Conservation (phyloP, 1,139 yeast genomes). For the Geotrichum citri-aurantii region DNA sequence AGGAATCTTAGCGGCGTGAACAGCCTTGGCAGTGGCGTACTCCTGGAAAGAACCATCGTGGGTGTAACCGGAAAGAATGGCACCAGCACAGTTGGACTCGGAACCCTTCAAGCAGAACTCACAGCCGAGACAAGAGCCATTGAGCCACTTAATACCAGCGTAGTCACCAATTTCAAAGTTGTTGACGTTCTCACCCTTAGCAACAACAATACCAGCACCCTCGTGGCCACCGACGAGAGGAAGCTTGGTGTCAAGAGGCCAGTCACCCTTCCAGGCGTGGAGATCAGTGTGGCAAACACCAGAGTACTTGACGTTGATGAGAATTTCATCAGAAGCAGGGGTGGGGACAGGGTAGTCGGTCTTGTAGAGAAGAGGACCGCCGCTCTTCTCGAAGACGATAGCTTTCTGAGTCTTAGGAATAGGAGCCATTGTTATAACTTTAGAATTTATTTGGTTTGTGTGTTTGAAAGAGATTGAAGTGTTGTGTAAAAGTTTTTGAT, state of each 20-base stretch:
- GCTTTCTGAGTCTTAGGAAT: conserved; percentile 68
- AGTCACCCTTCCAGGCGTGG: conserved; percentile 71
- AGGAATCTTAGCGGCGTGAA: conserved; percentile 77
- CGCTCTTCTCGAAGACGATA: conserved; percentile 60
- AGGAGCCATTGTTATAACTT: conserved; percentile 21
- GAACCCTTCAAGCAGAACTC: conserved; percentile 63
- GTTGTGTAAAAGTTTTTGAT: no score
- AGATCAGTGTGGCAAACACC: conserved; percentile 67
- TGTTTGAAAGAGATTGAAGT: not conserved
- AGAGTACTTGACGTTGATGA: conserved; percentile 58
- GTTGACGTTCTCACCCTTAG: conserved; percentile 58
- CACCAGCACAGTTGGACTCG: conserved; percentile 65
- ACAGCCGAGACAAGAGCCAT: conserved; percentile 68
- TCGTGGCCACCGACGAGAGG: conserved; percentile 82
- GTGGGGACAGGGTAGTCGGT: conserved; percentile 55
- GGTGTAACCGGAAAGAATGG: conserved; percentile 71
- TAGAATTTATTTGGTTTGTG: not conserved
- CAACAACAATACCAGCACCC: conserved; percentile 82
- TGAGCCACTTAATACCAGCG: conserved; percentile 71
- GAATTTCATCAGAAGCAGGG: conserved; percentile 54
- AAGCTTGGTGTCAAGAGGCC: conserved; percentile 59
- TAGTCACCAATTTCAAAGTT: conserved; percentile 70
- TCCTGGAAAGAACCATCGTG: conserved; percentile 83
- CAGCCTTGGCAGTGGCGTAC: conserved; percentile 79
- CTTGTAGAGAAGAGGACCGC: conserved; percentile 57